phyloP scores from a whole-genome alignment of 345 rosid genomes.

The Pistacia atlantica region DNA sequence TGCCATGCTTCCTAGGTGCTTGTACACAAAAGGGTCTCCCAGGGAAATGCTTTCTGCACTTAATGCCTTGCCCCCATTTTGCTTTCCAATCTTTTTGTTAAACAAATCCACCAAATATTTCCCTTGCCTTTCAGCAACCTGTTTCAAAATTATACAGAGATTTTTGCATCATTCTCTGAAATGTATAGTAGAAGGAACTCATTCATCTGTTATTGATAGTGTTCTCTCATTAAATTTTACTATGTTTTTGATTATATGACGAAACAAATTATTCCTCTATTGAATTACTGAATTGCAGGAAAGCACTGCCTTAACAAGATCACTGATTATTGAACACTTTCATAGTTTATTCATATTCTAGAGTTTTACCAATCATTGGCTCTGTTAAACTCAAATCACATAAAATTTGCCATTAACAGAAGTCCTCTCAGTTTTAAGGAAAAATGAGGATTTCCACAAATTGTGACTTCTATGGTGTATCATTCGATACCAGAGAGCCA shows the following conservation, averaged over 20 bases:
- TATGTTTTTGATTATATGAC: no score
- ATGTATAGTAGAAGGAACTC: no score
- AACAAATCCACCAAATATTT: constrained; percentile 54
- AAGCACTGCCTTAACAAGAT: no score
- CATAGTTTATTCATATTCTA: no score
- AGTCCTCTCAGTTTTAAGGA: not conserved
- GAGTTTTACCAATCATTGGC: no score
- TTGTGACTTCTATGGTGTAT: not conserved
- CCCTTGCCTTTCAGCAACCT: constrained; percentile 82
- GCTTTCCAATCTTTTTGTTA: constrained; percentile 50
- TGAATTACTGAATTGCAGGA: no score
- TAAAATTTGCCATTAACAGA: no score
- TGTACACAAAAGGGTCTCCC: constrained; percentile 67
- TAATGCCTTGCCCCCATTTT: constrained; percentile 55
- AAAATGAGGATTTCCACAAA: not conserved
- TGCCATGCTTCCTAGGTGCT: constrained; percentile 77
- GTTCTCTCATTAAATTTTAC: no score
- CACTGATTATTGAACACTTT: no score
- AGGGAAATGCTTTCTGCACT: constrained; percentile 39
- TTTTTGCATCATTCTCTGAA: not conserved
- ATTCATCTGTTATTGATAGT: no score
- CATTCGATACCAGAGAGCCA: not conserved
- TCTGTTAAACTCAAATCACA: no score
- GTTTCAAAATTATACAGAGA: constrained; percentile 3
- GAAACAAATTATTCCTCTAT: no score